Base-by-base conservation (phyloP, 179 eudicot genomes). In the Nepenthes alata region DNA sequence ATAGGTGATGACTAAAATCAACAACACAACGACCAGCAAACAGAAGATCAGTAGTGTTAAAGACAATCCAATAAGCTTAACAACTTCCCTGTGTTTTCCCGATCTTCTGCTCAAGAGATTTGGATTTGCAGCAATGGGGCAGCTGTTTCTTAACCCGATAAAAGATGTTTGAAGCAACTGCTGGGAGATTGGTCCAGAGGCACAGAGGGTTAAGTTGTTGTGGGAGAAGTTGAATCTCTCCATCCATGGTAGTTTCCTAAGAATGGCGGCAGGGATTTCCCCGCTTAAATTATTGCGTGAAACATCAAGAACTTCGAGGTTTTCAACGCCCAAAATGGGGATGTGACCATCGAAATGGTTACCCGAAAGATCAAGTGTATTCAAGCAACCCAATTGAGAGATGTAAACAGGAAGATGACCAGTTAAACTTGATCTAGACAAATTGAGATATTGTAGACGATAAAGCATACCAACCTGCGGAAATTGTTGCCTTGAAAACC, bases 61-160 rank as follows among this genome's bases (percentile, higher is more conserved):
- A 36, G 65, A 81, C 55, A 83, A 37, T 53, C 81, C 81, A 57
- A 83, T 79, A 35, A 55, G 78, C 71, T 78, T 74, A 54, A 80
- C 69, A 53, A 80, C 67, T 11, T 80, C 85, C 59, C 60, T 72
- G 55, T 76, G 76, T 44, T 63, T 72, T 11, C 55, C 62, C 35
- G 63, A 7, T 64, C 73, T 80, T 56, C 51, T 75, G 14, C 57
- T 67, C 48, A 80, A 76, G 44, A 75, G 70, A 11, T 61, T 67
- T 0, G 88, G 81, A 41, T 83, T 78, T 61, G 83, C 88, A 52
- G 88, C 85, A 58, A 83, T 76, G 0, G 88, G 88, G 58, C 88
- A 83, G 52, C 81, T 74, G 37, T 74, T 76, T 3, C 65, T 11
- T 9, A 80, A 72, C 44, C 85, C 88, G n/a, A 78, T 48, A 54